Base-by-base conservation (phyloP, 768 basidiomycete genomes). In the Leccinum subtestaceum region DNA sequence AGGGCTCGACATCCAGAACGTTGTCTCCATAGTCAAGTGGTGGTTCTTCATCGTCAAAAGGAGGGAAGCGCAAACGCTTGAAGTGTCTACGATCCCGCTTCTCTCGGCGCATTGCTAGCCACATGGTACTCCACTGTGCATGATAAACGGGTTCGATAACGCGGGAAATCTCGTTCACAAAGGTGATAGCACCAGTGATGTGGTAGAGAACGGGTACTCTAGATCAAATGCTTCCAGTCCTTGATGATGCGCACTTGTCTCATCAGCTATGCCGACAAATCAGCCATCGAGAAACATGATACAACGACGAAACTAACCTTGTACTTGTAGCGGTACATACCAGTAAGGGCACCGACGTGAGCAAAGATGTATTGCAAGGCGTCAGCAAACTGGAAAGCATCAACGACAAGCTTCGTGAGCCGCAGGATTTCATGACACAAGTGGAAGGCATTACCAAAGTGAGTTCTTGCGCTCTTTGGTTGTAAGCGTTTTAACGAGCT, bases 251-350 rank as follows among this genome's bases (percentile, higher is more conserved):
- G 89, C 40, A 99, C 95, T 86, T 99, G 97, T 70, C 93, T 84
- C 97, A 99, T 99, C 61, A 99, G 82, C 93, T 91, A 65, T 36
- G 60, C 38, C 46, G 9, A 25, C 11, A 5, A 5, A 53, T 60
- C 19, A 60, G 62, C 55, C 58, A 60, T 25, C 40, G 9, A 43
- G 40, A 43, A 43, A 47, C 46, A 58, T 21, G 36, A 45, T 53
- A 43, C 38, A 21, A 32, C 31, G 19, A 27, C 29, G n/a, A 29
- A 32, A 25, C 80, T 10, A 60, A 88, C 89, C 85, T 98, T 98
- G 81, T 99, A 99, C 80, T 98, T 98, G 81, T 98, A 98, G 27
- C 96, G 88, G 77, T 99, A 99, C 97, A 99, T 99, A 66, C 97
- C 97, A 4, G 97, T 99, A 64, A 99, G 78, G 25, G 97, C 96